Evolutionary conservation across 352 stramenopile genomes (phyloP).

Genomic region (Pythium aquatile): DNA sequence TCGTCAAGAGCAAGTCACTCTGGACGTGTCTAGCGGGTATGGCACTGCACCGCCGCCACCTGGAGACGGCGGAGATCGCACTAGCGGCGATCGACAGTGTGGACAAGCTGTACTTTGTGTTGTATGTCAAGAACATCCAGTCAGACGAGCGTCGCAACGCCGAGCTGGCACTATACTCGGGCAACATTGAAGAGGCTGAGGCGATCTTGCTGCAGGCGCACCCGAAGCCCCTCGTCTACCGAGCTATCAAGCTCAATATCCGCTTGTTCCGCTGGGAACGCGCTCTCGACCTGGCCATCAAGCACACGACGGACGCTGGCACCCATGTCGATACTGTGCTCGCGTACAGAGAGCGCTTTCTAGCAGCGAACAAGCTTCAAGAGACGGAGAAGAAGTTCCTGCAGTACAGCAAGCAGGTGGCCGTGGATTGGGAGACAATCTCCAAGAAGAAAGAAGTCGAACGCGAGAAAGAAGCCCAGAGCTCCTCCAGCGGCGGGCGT

Average conservation of each 20-base stretch:
- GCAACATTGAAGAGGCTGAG: slow-evolving; percentile 90
- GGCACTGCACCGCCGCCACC: slow-evolving; percentile 83
- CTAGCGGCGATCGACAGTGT: slow-evolving; percentile 90
- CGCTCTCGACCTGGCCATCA: slow-evolving; percentile 87
- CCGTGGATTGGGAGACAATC: slow-evolving; percentile 88
- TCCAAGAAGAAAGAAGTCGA: slow-evolving; percentile 90
- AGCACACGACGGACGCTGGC: slow-evolving; percentile 81
- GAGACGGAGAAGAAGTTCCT: slow-evolving; percentile 89
- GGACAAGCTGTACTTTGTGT: slow-evolving; percentile 94
- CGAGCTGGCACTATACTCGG: slow-evolving; percentile 84
- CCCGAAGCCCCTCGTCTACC: slow-evolving; percentile 86
- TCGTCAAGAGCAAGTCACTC: slow-evolving; percentile 85
- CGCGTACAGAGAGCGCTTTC: slow-evolving; percentile 84
- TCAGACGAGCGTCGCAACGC: slow-evolving; percentile 87
- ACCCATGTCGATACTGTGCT: slow-evolving; percentile 91
- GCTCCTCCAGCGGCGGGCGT: slow-evolving; percentile 30
- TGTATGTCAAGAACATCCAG: slow-evolving; percentile 84
- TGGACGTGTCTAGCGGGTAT: slow-evolving; percentile 92
- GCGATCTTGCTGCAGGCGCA: slow-evolving; percentile 89
- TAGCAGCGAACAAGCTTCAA: slow-evolving; percentile 83
- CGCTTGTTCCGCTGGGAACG: slow-evolving; percentile 88
- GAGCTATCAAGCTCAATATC: slow-evolving; percentile 94
- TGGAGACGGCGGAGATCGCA: slow-evolving; percentile 91
- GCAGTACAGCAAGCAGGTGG: slow-evolving; percentile 84
- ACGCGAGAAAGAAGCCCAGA: slow-evolving; percentile 71